Evolutionary conservation across 768 basidiomycete species (phyloP).

Genomic region (Xerocomus potaroensis): DNA sequence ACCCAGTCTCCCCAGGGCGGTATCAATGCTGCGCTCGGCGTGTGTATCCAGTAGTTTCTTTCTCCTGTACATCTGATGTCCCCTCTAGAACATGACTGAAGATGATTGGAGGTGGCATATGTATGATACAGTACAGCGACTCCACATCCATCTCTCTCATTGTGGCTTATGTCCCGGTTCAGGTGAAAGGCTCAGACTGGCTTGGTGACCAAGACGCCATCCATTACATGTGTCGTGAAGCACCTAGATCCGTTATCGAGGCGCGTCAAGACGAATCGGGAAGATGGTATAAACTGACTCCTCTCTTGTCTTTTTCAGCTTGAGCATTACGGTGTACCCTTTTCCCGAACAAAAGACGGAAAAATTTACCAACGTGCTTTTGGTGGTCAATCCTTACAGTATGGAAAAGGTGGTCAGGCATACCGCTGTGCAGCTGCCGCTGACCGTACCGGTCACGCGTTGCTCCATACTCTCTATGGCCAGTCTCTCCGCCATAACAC

Average conservation of each 20-base stretch:
- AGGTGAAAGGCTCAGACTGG: conserved; percentile 99
- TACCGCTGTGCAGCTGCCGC: conserved; percentile 99
- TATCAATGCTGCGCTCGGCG: conserved; percentile 95
- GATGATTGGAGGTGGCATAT: conserved; percentile 99
- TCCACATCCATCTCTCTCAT: not conserved
- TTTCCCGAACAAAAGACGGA: conserved; percentile 97
- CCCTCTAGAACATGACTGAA: conserved; percentile 89
- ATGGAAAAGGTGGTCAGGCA: conserved; percentile 97
- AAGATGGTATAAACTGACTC: not conserved
- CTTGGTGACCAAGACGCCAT: conserved; percentile 99
- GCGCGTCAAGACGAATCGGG: conserved; percentile 34
- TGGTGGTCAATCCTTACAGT: conserved; percentile 96
- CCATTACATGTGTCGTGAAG: conserved; percentile 99
- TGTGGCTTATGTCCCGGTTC: conserved; percentile 17
- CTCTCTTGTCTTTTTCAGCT: conserved; percentile 61
- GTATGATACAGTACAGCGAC: conserved; percentile 79
- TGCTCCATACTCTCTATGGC: conserved; percentile 98
- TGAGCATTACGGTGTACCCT: conserved; percentile 98
- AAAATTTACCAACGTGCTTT: conserved; percentile 99
- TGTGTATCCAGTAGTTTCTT: conserved; percentile 36
- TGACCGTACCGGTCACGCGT: conserved; percentile 97
- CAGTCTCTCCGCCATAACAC: conserved; percentile 99
- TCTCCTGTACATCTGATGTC: conserved; percentile 4
- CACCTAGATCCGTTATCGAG: conserved; percentile 90
- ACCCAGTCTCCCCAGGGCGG: conserved; percentile 62